These are phyloP conservation scores for Acacia concinna DNA, from an alignment of 331 rosid genomes.

Conservation along the genomic window DNA sequence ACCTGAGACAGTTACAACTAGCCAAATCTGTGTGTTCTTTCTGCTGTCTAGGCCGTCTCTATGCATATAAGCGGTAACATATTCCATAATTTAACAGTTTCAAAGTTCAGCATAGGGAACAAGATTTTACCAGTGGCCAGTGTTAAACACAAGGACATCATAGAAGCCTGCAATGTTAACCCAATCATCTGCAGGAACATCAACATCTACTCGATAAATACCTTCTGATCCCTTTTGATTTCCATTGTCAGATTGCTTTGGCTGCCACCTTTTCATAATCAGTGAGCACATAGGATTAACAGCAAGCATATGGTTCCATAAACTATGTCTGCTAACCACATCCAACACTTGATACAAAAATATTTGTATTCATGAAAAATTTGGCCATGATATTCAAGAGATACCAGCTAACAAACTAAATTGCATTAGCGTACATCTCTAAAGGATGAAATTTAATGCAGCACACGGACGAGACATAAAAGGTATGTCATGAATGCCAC, in stretches of 20 bases:
- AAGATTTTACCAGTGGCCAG: constrained; percentile 83
- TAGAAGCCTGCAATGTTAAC: constrained; percentile 66
- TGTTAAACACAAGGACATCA: constrained; percentile 83
- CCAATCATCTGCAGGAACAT: constrained; percentile 92
- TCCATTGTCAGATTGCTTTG: constrained; percentile 45
- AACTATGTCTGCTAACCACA: neutral
- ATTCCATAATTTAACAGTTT: constrained; percentile 5
- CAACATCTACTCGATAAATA: constrained; percentile 74
- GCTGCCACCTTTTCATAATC: constrained; percentile 82
- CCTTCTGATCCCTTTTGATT: constrained; percentile 60
- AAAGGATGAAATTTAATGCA: neutral
- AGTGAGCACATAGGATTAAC: constrained; percentile 55
- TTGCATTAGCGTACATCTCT: neutral
- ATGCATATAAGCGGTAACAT: neutral
- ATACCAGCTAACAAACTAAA: neutral
- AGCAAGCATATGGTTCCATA: neutral
- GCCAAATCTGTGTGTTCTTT: neutral
- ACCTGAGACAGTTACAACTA: constrained; percentile 20
- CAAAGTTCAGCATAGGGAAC: constrained; percentile 27
- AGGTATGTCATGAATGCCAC: neutral
- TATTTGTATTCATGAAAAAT: neutral
- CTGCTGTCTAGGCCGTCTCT: constrained; percentile 5
- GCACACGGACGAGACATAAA: neutral
- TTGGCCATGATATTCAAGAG: neutral
- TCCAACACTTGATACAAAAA: neutral